Conservation (phyloP, 2,329 filamentous ascomycete species). For the Sclerotinia sclerotiorum region DNA sequence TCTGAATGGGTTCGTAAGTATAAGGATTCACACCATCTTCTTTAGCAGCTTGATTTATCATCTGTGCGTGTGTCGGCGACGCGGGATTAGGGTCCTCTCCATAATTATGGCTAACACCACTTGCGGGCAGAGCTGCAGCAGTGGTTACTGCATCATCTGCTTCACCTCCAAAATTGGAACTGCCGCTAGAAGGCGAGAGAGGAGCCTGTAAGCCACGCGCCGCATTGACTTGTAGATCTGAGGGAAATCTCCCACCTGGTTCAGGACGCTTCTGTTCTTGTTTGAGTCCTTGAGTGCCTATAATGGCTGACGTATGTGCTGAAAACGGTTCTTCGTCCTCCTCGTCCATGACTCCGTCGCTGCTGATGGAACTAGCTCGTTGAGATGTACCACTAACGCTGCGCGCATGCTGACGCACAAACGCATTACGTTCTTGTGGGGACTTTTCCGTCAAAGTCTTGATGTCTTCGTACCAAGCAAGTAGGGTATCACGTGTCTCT, state of each 20-base stretch:
- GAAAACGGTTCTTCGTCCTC: conserved; percentile 66
- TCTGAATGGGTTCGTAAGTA: conserved; percentile 42
- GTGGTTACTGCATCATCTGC: conserved; percentile 57
- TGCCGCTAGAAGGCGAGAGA: conserved; percentile 78
- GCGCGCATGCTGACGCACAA: conserved; percentile 78
- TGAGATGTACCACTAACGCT: conserved; percentile 67
- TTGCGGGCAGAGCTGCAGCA: conserved; percentile 47
- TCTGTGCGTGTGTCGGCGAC: conserved; percentile 51
- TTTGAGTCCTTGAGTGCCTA: conserved; percentile 48
- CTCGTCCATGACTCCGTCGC: conserved; percentile 76
- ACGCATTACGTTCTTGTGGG: conserved; percentile 83
- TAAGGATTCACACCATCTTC: conserved; percentile 60
- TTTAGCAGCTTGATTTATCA: conserved; percentile 51
- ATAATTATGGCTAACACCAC: conserved; percentile 34
- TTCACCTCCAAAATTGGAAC: conserved; percentile 56
- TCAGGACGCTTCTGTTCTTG: conserved; percentile 68
- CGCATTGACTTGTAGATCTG: conserved; percentile 80
- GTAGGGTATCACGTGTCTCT: conserved; percentile 86
- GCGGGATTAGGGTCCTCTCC: conserved; percentile 41
- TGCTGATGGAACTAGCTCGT: conserved; percentile 64
- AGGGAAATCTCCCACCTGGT: conserved; percentile 96
- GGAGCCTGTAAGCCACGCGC: conserved; percentile 77
- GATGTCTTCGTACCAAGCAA: conserved; percentile 91
- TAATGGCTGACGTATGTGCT: conserved; percentile 54
- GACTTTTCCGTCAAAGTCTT: conserved; percentile 85